A percentile compares a stretch with the other conserved stretches of the same genome.
Conservation (phyloP, 495 filamentous ascomycete species). For the Lepidopterella palustris region DNA sequence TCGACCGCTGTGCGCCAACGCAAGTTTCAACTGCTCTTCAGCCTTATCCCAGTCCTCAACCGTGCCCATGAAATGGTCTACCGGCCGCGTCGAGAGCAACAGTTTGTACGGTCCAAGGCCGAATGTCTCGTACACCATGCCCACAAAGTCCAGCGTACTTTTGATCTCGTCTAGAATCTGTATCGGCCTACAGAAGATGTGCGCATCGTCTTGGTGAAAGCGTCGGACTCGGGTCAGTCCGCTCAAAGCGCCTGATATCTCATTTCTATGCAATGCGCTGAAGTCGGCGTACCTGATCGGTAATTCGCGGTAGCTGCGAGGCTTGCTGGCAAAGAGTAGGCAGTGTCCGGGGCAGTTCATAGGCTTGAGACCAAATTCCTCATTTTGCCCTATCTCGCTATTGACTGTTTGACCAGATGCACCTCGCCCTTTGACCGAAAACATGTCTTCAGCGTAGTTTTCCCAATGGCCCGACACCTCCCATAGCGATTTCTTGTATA, state of each 20-base stretch:
- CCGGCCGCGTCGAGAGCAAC: conserved; percentile 73
- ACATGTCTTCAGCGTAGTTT: conserved; percentile 95
- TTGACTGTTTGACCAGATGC: conserved; percentile 40
- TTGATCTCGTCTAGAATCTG: conserved; percentile 79
- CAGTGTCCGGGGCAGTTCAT: conserved; percentile 98
- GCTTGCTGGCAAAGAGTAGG: conserved; percentile 69
- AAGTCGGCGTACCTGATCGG: conserved; percentile 92
- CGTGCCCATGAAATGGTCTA: conserved; percentile 70
- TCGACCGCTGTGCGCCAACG: conserved; percentile 58
- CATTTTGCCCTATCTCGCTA: conserved; percentile 52
- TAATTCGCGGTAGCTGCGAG: conserved; percentile 70
- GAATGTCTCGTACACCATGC: conserved; percentile 69
- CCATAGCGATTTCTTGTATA: conserved; percentile 91
- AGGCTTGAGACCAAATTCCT: conserved; percentile 85
- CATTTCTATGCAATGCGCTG: conserved; percentile 84
- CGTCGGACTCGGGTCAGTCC: conserved; percentile 81
- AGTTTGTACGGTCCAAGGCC: conserved; percentile 67
- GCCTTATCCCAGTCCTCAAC: conserved; percentile 76
- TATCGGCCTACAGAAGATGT: conserved; percentile 83
- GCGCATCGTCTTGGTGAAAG: conserved; percentile 96
- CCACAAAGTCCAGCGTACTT: conserved; percentile 72
- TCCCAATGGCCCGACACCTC: conserved; percentile 85
- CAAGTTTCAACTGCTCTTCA: conserved; percentile 62
- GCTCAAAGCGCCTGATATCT: conserved; percentile 76
- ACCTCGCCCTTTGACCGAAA: conserved; percentile 65